phyloP scores from a whole-genome alignment of 176 grass and related monocot genomes.

The Cenchrus purpureus region DNA sequence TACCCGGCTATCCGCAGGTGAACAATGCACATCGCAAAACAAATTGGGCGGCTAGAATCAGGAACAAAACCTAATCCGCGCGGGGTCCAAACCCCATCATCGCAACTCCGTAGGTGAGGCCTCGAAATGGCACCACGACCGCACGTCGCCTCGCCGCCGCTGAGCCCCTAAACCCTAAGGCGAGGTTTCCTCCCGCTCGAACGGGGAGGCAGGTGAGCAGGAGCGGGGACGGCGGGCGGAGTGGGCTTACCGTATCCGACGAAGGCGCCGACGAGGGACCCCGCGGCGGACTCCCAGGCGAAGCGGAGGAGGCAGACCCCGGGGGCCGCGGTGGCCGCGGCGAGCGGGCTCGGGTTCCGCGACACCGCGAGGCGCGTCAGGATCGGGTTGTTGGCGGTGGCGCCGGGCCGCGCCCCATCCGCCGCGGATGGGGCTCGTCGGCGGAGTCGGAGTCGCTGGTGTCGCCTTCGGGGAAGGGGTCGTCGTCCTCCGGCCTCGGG shows the following conservation, averaged over 20 bases:
- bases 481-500: conserved; percentile 34
- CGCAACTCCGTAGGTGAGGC: neutral
- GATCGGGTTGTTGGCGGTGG: conserved; percentile 34
- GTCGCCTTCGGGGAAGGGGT: conserved; percentile 36
- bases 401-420: neutral
- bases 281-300: conserved; percentile 61
- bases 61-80: neutral
- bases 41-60: neutral
- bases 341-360: conserved; percentile 62
- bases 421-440: conserved; percentile 13
- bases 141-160: neutral
- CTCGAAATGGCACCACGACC: neutral
- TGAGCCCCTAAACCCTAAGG: conserved; percentile 42
- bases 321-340: conserved; percentile 48
- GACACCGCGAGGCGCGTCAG: conserved; percentile 59
- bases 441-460: conserved; percentile 40
- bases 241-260: conserved; percentile 56
- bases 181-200: neutral
- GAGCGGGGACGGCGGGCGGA: neutral
- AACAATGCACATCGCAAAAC: neutral
- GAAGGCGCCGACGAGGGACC: conserved; percentile 57
- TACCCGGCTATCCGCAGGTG: neutral
- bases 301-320: conserved; percentile 68
- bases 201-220: neutral
- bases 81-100: neutral